Evolutionary conservation across 129 eudicot genomes (phyloP).

Genomic region (Oenanthe sinensis): DNA sequence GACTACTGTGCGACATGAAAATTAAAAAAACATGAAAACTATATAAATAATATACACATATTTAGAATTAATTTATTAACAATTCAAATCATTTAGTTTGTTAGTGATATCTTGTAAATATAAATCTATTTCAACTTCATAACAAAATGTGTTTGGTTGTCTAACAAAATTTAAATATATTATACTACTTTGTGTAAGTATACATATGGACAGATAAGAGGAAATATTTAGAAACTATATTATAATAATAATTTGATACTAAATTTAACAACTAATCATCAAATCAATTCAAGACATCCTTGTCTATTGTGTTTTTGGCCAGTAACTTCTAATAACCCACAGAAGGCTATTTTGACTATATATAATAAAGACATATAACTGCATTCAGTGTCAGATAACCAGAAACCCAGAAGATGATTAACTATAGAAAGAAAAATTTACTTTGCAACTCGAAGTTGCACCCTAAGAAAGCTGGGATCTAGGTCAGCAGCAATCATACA

Average conservation of each 20-base stretch:
- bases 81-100: not conserved
- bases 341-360: not conserved
- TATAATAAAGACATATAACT: slow-evolving; percentile 2
- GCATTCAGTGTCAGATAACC: not conserved
- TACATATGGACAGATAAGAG: not conserved
- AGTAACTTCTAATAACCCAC: not conserved
- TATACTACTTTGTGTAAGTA: not conserved
- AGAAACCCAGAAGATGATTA: not conserved
- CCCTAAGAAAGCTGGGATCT: slow-evolving; percentile 74
- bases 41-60: no score
- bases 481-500: slow-evolving; percentile 69
- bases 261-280: not conserved
- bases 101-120: not conserved
- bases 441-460: slow-evolving; percentile 87
- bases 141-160: not conserved
- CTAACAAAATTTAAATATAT: no score
- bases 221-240: not conserved
- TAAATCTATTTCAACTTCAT: not conserved
- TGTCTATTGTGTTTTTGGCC: not conserved
- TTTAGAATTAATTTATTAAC: not conserved
- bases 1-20: not conserved
- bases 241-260: no score
- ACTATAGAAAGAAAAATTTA: slow-evolving; percentile 21
- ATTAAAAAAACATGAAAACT: no score
- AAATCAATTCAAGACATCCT: not conserved